Evolutionary conservation across 495 filamentous ascomycete genomes (phyloP).

Genomic region (Tirmania nivea): DNA sequence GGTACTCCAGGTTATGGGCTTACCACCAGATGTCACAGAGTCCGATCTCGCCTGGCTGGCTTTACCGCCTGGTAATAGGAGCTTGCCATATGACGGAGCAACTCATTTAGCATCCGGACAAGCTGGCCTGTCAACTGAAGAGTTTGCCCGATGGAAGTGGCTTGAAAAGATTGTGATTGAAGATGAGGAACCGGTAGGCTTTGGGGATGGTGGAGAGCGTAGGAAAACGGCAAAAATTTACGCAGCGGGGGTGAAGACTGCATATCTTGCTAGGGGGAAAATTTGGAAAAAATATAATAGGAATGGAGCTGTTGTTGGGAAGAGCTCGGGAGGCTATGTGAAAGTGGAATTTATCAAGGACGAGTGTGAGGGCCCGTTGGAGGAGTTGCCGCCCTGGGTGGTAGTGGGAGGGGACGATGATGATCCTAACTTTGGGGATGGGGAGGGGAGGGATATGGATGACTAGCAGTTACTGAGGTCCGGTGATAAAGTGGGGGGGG

Average conservation of each 20-base stretch:
- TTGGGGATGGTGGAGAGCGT: neutral
- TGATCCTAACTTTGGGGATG: neutral
- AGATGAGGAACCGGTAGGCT: neutral
- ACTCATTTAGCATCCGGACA: neutral
- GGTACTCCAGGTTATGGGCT: neutral
- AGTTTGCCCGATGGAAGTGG: neutral
- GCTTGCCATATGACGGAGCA: neutral
- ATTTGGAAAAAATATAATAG: neutral
- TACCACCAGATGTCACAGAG: neutral
- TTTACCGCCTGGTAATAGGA: neutral
- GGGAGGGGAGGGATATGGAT: too few species aligned
- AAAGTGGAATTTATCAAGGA: neutral
- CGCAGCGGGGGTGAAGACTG: neutral
- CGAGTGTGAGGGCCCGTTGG: neutral
- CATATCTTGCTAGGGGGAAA: neutral
- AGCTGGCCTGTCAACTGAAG: neutral
- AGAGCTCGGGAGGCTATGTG: neutral
- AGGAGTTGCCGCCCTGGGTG: neutral
- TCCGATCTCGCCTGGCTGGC: neutral
- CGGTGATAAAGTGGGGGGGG: too few species aligned
- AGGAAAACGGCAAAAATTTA: neutral
- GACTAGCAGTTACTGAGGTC: too few species aligned
- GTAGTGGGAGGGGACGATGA: neutral
- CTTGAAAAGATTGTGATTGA: neutral
- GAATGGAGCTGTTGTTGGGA: neutral